phyloP scores from a whole-genome alignment of 2,329 filamentous ascomycete species.

The Fusarium sp. region DNA sequence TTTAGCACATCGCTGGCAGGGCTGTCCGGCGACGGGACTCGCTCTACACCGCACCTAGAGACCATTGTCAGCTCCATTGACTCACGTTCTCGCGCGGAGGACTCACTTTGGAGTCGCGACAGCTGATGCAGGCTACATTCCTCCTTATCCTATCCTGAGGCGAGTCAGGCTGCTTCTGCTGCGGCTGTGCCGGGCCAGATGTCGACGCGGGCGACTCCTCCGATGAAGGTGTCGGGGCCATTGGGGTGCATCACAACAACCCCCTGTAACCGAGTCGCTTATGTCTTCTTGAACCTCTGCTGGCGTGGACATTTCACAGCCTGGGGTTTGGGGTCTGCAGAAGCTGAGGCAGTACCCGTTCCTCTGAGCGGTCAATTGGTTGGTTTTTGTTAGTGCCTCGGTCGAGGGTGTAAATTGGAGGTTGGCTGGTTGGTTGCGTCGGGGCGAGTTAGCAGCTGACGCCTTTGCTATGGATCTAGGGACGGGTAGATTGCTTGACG shows the following conservation, averaged over 20 bases:
- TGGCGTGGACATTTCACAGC: constrained; percentile 10
- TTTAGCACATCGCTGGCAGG: constrained; percentile 60
- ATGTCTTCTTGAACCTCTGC: constrained; percentile 4
- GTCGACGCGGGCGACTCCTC: constrained; percentile 45
- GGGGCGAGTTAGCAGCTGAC: not conserved
- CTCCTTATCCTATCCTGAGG: constrained; percentile 48
- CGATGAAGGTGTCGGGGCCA: constrained; percentile 48
- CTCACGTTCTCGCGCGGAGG: not conserved
- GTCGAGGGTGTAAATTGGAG: constrained; percentile 1
- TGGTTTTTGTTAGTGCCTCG: not conserved
- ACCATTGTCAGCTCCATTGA: constrained; percentile 15
- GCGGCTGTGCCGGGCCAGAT: constrained; percentile 32
- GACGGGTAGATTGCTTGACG: constrained; percentile 30
- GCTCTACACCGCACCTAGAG: constrained; percentile 59
- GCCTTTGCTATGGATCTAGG: not conserved
- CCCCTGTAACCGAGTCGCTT: constrained; percentile 6
- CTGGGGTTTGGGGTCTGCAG: not conserved
- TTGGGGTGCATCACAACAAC: constrained; percentile 40
- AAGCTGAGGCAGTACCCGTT: not conserved
- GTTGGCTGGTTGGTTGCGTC: constrained; percentile 1
- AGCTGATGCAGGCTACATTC: constrained; percentile 55
- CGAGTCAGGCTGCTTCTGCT: constrained; percentile 25
- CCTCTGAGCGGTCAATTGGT: not conserved
- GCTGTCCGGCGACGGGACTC: constrained; percentile 52
- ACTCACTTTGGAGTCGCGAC: constrained; percentile 56